These are phyloP conservation scores for Blastocladiella emersonii DNA, from an alignment of 371 early-diverging fungal genomes.

Conservation along the genomic window DNA sequence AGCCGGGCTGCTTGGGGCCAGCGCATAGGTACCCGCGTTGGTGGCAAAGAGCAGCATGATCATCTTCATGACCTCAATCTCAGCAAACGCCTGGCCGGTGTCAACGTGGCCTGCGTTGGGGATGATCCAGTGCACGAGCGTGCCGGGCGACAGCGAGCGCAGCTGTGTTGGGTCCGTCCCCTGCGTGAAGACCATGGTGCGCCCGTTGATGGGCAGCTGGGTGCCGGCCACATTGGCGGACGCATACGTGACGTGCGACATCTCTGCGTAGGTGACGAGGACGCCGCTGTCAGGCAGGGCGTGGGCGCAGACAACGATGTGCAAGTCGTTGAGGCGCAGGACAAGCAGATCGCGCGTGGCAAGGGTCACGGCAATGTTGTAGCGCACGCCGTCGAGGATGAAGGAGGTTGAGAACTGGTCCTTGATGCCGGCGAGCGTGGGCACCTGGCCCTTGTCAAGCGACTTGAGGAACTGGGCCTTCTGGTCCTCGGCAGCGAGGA, in stretches of 20 bases:
- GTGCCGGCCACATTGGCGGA: conserved; percentile 80
- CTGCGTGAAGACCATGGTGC: conserved; percentile 82
- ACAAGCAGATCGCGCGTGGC: conserved; percentile 68
- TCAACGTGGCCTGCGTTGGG: conserved; percentile 84
- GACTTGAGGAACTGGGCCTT: conserved; percentile 58
- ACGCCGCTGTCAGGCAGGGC: conserved; percentile 82
- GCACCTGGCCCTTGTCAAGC: conserved; percentile 85
- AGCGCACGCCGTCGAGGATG: conserved; percentile 77
- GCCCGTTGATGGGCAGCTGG: conserved; percentile 77
- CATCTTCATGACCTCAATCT: conserved; percentile 99
- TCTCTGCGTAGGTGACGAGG: conserved; percentile 76
- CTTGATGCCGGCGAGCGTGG: conserved; percentile 54
- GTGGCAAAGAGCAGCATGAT: conserved; percentile 87
- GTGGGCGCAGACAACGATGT: conserved; percentile 64
- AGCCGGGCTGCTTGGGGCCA: conserved; percentile 70
- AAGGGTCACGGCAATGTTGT: conserved; percentile 66
- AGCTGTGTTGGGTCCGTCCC: conserved; percentile 92
- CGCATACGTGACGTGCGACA: conserved; percentile 76
- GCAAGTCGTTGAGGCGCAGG: conserved; percentile 66
- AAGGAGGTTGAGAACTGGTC: conserved; percentile 71
- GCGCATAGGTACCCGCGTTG: conserved; percentile 83
- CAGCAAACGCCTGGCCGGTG: conserved; percentile 84
- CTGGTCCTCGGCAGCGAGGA: conserved; percentile 40
- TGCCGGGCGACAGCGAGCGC: conserved; percentile 91
- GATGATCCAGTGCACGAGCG: conserved; percentile 79